phyloP scores from a whole-genome alignment of 148 eudicot genomes.

The Nyssa sinensis region DNA sequence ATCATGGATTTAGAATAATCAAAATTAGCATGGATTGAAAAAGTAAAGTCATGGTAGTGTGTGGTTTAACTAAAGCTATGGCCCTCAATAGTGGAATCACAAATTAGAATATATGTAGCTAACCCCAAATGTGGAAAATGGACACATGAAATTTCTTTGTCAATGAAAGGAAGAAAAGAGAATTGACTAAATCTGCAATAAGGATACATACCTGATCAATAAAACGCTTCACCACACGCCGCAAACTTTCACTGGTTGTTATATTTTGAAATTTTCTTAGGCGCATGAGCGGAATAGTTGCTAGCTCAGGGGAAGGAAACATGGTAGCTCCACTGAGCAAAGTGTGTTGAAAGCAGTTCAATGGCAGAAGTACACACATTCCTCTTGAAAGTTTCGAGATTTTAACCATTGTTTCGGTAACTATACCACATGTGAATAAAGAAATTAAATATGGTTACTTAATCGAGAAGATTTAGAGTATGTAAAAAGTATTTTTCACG shows the following conservation, averaged over 20 bases:
- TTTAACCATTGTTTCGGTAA: conserved; percentile 80
- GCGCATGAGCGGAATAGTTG: conserved; percentile 70
- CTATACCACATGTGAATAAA: conserved; percentile 38
- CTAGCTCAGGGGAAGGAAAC: conserved; percentile 92
- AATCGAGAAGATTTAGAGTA: not conserved
- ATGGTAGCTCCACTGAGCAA: conserved; percentile 83
- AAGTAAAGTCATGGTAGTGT: too few relatives aligned
- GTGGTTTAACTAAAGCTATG: too few relatives aligned
- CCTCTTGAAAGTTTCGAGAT: conserved; percentile 63
- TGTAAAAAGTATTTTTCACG: conserved; percentile 4
- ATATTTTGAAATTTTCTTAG: conserved; percentile 60
- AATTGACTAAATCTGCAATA: not conserved
- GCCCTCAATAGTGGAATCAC: too few relatives aligned
- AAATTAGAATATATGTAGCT: too few relatives aligned
- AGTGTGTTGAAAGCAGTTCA: conserved; percentile 70
- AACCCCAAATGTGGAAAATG: not conserved
- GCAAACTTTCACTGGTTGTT: conserved; percentile 53
- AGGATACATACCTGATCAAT: conserved; percentile 71
- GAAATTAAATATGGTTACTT: not conserved
- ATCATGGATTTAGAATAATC: conserved; percentile 3
- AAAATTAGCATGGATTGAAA: not conserved
- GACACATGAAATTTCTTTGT: not conserved
- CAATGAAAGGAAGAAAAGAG: not conserved
- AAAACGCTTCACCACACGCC: conserved; percentile 67
- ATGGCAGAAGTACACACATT: conserved; percentile 61